These are phyloP conservation scores for Cucumis hystrix DNA, from an alignment of 306 rosid genomes.

Conservation along the genomic window DNA sequence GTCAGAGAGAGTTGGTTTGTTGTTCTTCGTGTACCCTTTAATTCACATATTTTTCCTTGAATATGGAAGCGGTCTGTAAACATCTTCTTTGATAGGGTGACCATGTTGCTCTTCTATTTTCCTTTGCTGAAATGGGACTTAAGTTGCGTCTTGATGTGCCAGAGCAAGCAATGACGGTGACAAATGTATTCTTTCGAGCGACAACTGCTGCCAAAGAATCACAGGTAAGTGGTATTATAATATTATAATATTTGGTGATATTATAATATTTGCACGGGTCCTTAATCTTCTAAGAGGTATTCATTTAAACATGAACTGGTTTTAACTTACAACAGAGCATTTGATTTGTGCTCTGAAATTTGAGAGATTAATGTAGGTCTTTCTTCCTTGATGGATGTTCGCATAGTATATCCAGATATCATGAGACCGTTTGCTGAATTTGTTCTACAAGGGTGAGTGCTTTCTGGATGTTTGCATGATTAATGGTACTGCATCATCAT, in stretches of 20 bases:
- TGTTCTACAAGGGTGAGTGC: constrained; percentile 68
- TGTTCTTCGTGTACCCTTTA: background rate
- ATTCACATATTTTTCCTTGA: constrained; percentile 6
- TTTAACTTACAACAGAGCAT: background rate
- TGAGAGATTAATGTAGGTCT: constrained; percentile 47
- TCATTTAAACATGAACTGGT: constrained; percentile 3
- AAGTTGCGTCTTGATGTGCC: constrained; percentile 86
- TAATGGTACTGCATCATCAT: background rate
- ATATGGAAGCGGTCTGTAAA: constrained; percentile 7
- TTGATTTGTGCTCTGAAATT: constrained; percentile 1
- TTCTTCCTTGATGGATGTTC: constrained; percentile 77
- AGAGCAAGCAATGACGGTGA: constrained; percentile 86
- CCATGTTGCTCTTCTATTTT: constrained; percentile 84
- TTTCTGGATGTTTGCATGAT: constrained; percentile 3
- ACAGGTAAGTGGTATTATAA: constrained; percentile 45
- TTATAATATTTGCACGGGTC: constrained; percentile 85
- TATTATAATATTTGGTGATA: too few species aligned
- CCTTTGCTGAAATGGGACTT: constrained; percentile 97
- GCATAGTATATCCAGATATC: constrained; percentile 68
- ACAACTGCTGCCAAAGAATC: constrained; percentile 69
- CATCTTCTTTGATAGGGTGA: constrained; percentile 59
- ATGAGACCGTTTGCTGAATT: constrained; percentile 99
- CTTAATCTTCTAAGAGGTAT: constrained; percentile 96
- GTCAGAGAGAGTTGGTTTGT: background rate
- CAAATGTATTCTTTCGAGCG: constrained; percentile 66